These are phyloP conservation scores for Metarhizium sp. DNA, from an alignment of 2,329 filamentous ascomycete genomes.

Conservation along the genomic window DNA sequence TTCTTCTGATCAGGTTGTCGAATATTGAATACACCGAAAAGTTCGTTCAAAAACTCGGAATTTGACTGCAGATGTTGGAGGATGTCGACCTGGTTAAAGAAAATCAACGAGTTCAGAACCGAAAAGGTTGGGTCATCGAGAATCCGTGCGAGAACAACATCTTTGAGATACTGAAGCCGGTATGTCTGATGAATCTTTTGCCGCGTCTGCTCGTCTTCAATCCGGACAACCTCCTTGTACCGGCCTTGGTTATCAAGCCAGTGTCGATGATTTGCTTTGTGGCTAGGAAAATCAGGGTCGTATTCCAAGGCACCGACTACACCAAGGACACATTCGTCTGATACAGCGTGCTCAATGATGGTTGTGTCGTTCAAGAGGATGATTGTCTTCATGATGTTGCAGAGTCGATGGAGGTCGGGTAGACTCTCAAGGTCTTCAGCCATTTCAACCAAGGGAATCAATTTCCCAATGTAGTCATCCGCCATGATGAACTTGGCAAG, in stretches of 20 bases:
- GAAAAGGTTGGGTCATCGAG: conserved; percentile 97
- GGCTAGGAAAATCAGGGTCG: conserved; percentile 92
- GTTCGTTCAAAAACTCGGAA: conserved; percentile 64
- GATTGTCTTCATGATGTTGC: conserved; percentile 96
- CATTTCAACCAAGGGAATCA: conserved; percentile 76
- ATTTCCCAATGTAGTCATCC: conserved; percentile 78
- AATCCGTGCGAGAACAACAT: conserved; percentile 94
- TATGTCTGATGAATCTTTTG: conserved; percentile 96
- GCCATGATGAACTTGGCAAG: conserved; percentile 78
- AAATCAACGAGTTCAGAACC: conserved; percentile 94
- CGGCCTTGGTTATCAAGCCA: conserved; percentile 82
- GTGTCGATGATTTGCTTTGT: conserved; percentile 94
- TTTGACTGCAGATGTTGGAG: conserved; percentile 90
- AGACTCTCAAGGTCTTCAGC: conserved; percentile 89
- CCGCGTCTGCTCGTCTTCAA: conserved; percentile 71
- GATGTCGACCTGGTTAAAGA: conserved; percentile 98
- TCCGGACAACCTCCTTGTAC: conserved; percentile 93
- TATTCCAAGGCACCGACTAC: conserved; percentile 96
- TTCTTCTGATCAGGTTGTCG: conserved; percentile 56
- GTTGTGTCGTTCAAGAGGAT: conserved; percentile 90
- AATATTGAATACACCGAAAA: conserved; percentile 76
- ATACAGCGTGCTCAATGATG: conserved; percentile 90
- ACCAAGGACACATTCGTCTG: conserved; percentile 78
- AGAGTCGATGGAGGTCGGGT: conserved; percentile 77
- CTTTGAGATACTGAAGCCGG: conserved; percentile 90